A percentile compares a stretch with the other conserved stretches of the same genome.
Conservation (phyloP, 768 basidiomycete genomes). For the Strobilomyces dryophilus region DNA sequence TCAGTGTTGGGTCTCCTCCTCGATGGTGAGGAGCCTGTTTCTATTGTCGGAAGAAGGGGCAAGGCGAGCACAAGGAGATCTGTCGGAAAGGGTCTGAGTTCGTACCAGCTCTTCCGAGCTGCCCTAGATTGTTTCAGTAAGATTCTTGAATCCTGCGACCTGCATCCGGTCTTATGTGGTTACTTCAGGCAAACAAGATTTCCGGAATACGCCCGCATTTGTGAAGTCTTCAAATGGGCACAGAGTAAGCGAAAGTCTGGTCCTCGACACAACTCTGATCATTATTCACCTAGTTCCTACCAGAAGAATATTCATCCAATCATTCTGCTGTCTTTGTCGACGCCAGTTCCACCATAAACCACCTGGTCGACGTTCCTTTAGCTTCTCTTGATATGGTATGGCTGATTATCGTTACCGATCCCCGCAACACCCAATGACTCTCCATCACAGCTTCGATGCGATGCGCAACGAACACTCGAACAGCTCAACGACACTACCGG, state of each 20-base stretch:
- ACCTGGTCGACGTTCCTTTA: conserved; percentile 69
- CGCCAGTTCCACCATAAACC: conserved; percentile 68
- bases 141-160: conserved; percentile 17
- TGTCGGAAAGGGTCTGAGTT: conserved; percentile 78
- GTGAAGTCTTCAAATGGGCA: conserved; percentile 54
- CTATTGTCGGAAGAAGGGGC: conserved; percentile 18
- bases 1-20: conserved; percentile 57
- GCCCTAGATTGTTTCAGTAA: conserved; percentile 79
- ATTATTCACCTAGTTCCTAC: conserved; percentile 45
- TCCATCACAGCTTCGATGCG: conserved; percentile 58
- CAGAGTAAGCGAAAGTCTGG: conserved; percentile 36
- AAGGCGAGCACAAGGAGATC: conserved; percentile 43
- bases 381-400: conserved; percentile 76
- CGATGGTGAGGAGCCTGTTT: conserved; percentile 56
- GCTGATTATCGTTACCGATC: neutral
- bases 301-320: conserved; percentile 50
- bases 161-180: conserved; percentile 9
- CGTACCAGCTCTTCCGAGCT: conserved; percentile 87
- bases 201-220: conserved; percentile 51
- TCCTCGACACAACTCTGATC: neutral
- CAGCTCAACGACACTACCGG: conserved; percentile 46
- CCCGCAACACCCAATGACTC: neutral
- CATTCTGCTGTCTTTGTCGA: conserved; percentile 72
- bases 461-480: conserved; percentile 72
- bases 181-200: conserved; percentile 64